A percentile compares a stretch with the other conserved stretches of the same genome.
Evolutionary conservation across 192 early-diverging fungal species (phyloP).

Genomic region (Allomyces javanicus): DNA sequence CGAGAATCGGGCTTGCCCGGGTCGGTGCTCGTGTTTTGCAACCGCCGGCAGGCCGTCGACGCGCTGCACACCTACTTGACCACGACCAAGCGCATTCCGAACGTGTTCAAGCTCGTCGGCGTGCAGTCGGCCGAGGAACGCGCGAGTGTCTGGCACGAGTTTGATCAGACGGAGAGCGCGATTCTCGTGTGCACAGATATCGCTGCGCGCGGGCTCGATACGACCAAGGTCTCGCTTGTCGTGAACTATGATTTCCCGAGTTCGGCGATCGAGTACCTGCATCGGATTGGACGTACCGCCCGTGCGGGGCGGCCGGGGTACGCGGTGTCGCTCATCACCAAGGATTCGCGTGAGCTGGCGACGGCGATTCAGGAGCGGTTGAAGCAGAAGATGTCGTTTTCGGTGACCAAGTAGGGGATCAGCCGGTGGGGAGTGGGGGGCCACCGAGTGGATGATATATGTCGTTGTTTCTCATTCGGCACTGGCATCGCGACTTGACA

Average conservation of each 20-base stretch:
- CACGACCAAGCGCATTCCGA: slow-evolving; percentile 25
- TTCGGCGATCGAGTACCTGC: slow-evolving; percentile 76
- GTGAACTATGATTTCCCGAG: slow-evolving; percentile 80
- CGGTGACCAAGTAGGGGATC: too few species aligned
- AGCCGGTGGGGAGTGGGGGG: too few species aligned
- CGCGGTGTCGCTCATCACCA: slow-evolving; percentile 60
- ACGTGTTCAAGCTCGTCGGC: not conserved
- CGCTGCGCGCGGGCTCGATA: slow-evolving; percentile 76
- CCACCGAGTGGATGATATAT: too few species aligned
- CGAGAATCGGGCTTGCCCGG: slow-evolving; percentile 16
- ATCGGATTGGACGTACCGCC: slow-evolving; percentile 78
- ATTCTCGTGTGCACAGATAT: slow-evolving; percentile 79
- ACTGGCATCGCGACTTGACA: too few species aligned
- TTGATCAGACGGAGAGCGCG: slow-evolving; percentile 12
- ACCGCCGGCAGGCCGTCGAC: slow-evolving; percentile 41
- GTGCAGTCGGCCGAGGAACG: not conserved
- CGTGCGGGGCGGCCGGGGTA: slow-evolving; percentile 57
- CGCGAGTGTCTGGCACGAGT: slow-evolving; percentile 1
- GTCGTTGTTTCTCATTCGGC: too few species aligned
- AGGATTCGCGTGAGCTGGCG: slow-evolving; percentile 44
- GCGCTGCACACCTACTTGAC: slow-evolving; percentile 29
- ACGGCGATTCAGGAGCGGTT: not conserved
- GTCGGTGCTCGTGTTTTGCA: slow-evolving; percentile 73
- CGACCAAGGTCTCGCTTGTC: slow-evolving; percentile 68
- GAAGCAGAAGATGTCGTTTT: not conserved